phyloP scores from a whole-genome alignment of 106 monocot species.

The Dactylorhiza incarnata region DNA sequence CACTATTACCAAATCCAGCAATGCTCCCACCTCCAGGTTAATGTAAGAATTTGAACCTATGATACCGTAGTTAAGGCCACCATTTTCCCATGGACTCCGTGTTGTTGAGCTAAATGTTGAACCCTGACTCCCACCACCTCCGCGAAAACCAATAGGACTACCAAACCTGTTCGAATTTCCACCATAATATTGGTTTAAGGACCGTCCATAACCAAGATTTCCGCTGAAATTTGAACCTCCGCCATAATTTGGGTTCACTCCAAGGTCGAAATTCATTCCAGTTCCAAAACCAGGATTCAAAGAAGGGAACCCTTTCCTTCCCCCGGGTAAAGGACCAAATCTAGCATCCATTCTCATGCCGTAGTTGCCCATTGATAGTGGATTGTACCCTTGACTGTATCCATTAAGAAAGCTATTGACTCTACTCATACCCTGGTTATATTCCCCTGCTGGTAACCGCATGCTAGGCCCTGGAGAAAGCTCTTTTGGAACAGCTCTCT shows the following conservation, averaged over 20 bases:
- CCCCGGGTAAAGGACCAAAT: conserved; percentile 37
- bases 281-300: conserved; percentile 49
- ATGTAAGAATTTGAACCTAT: conserved; percentile 44
- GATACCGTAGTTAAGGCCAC: conserved; percentile 32
- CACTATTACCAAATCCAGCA: conserved; percentile 49
- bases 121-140: conserved; percentile 9
- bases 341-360: conserved; percentile 49
- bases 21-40: conserved; percentile 45
- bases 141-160: conserved; percentile 4
- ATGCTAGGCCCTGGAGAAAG: conserved; percentile 36
- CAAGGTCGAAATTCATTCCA: too few species aligned
- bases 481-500: conserved; percentile 56
- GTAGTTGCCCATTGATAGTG: conserved; percentile 39
- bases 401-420: conserved; percentile 39
- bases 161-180: conserved; percentile 44
- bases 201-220: conserved; percentile 34
- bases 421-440: conserved; percentile 29
- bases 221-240: conserved; percentile 35
- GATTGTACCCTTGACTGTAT: conserved; percentile 36
- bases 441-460: conserved; percentile 28
- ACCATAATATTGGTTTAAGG: conserved; percentile 34
- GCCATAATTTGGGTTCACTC: conserved; percentile 30
- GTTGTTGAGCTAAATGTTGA: conserved; percentile 43
- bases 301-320: conserved; percentile 37
- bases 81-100: conserved; percentile 57